A percentile compares a stretch with the other conserved stretches of the same genome.
phyloP scores from a whole-genome alignment of 1,139 yeast genomes.

The Suhomyces wounanorum region DNA sequence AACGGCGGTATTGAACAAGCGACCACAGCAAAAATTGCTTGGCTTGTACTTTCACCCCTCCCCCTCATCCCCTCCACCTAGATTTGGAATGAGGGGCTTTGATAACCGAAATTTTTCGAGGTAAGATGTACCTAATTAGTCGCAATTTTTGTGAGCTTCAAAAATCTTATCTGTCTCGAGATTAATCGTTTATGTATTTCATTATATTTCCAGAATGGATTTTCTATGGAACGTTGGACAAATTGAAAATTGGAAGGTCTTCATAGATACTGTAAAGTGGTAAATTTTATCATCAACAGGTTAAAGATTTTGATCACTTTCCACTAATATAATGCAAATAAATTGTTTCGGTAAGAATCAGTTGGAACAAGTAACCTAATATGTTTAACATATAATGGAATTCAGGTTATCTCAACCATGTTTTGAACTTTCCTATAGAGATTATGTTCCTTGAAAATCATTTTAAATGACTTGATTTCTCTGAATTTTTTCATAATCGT shows the following conservation, averaged over 20 bases:
- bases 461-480: too few species aligned
- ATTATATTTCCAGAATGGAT: not conserved
- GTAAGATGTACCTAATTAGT: not conserved
- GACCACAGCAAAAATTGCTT: not conserved
- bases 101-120: not conserved
- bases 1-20: not conserved
- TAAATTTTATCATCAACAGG: too few species aligned
- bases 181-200: not conserved
- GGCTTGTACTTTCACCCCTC: not conserved
- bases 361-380: too few species aligned
- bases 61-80: not conserved
- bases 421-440: too few species aligned
- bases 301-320: too few species aligned
- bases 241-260: not conserved
- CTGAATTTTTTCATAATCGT: not conserved
- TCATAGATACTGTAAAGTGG: too few species aligned
- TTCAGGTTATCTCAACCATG: too few species aligned
- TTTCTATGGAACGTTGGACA: not conserved
- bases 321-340: too few species aligned
- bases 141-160: not conserved
- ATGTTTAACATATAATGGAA: too few species aligned
- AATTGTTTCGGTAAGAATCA: too few species aligned
- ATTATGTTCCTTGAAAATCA: too few species aligned
- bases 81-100: slow-evolving; percentile 1
- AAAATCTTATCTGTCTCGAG: slow-evolving; percentile 2